Percentiles rank a stretch among this genome's conserved stretches.
Evolutionary conservation across 352 stramenopile species (phyloP).

Genomic region (Achlya hypogyna): DNA sequence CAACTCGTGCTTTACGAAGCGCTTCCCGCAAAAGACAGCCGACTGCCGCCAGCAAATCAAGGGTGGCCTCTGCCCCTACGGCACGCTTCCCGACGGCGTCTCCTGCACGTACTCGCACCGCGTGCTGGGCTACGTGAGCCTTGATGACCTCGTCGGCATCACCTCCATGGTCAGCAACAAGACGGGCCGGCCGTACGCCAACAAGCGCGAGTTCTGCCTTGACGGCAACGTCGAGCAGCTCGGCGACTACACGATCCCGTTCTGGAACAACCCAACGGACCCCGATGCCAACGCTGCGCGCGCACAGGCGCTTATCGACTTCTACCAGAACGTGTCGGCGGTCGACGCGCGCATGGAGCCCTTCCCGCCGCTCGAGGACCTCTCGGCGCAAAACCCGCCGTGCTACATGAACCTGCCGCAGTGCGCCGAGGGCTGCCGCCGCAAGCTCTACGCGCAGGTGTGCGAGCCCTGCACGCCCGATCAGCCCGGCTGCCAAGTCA

Average conservation of each 20-base stretch:
- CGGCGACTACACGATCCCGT: slow-evolving; percentile 44
- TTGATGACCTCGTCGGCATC: slow-evolving; percentile 70
- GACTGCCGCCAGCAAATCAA: slow-evolving; percentile 28
- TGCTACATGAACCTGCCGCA: slow-evolving; percentile 44
- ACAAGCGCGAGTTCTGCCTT: slow-evolving; percentile 43
- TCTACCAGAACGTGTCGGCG: slow-evolving; percentile 36
- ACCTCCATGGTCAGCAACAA: slow-evolving; percentile 17
- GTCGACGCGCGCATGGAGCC: slow-evolving; percentile 30
- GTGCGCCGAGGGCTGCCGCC: slow-evolving; percentile 34
- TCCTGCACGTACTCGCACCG: slow-evolving; percentile 46
- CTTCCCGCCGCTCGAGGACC: slow-evolving; percentile 33
- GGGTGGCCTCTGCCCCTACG: slow-evolving; percentile 51
- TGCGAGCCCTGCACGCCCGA: slow-evolving; percentile 37
- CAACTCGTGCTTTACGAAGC: slow-evolving; percentile 54
- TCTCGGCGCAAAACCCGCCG: slow-evolving; percentile 41
- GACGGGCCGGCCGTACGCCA: slow-evolving; percentile 26
- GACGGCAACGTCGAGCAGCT: slow-evolving; percentile 36
- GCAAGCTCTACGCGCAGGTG: slow-evolving; percentile 58
- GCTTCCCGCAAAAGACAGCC: slow-evolving; percentile 41
- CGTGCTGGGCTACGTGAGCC: slow-evolving; percentile 47
- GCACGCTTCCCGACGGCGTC: slow-evolving; percentile 36
- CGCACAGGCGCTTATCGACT: slow-evolving; percentile 37
- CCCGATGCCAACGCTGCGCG: slow-evolving; percentile 42
- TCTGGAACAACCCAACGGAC: slow-evolving; percentile 47
- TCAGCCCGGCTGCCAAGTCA: slow-evolving; percentile 1